phyloP scores from a whole-genome alignment of 108 stramenopile species.

The Nannochloropsis salina region DNA sequence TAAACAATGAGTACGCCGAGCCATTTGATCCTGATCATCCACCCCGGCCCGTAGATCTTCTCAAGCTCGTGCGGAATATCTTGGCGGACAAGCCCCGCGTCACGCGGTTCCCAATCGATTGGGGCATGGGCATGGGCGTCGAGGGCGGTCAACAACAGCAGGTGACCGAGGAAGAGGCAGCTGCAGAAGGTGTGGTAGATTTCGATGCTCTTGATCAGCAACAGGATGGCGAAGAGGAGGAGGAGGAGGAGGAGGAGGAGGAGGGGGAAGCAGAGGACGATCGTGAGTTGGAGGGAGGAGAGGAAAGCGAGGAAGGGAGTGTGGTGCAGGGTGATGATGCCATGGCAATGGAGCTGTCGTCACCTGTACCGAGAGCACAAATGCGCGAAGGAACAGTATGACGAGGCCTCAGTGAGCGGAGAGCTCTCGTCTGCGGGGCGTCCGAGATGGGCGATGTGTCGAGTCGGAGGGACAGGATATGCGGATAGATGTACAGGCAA shows the following conservation, averaged over 20 bases:
- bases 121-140: slow-evolving; percentile 49
- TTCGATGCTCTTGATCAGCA: neutral
- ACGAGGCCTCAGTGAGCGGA: neutral
- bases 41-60: slow-evolving; percentile 39
- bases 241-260: slow-evolving; percentile 39
- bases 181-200: slow-evolving; percentile 22
- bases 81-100: slow-evolving; percentile 91
- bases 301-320: neutral
- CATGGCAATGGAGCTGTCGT: neutral
- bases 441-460: too few species aligned
- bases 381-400: neutral
- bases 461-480: too few species aligned
- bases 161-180: slow-evolving; percentile 31
- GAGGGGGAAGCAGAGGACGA: slow-evolving; percentile 28
- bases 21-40: slow-evolving; percentile 23
- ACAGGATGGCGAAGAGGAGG: slow-evolving; percentile 37
- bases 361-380: neutral
- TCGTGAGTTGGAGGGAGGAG: slow-evolving; percentile 7
- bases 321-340: neutral
- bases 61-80: slow-evolving; percentile 60
- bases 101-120: slow-evolving; percentile 87
- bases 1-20: slow-evolving; percentile 91
- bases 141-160: slow-evolving; percentile 24
- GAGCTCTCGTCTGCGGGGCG: too few species aligned
- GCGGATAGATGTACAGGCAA: too few species aligned